These are phyloP conservation scores for Saccharum officinarum DNA, from an alignment of 176 grass and related monocot genomes.

Conservation along the genomic window DNA sequence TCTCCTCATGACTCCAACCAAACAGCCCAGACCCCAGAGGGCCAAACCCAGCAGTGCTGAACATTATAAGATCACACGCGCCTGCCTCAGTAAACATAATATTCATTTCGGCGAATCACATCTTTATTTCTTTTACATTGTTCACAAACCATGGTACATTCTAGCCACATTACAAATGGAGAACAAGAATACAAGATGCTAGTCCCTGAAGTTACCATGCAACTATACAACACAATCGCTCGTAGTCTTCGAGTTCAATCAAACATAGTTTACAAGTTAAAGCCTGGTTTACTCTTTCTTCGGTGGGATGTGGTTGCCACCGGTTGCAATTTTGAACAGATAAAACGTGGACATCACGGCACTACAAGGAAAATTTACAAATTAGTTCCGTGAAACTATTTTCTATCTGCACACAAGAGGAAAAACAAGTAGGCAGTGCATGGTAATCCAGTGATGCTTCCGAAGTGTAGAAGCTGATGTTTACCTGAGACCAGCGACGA, in stretches of 20 bases:
- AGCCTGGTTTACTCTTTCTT: conserved; percentile 61
- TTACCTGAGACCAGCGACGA: conserved; percentile 86
- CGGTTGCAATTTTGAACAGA: conserved; percentile 79
- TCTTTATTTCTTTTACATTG: conserved; percentile 36
- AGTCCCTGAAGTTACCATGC: neutral
- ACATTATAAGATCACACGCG: neutral
- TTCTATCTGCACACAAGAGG: neutral
- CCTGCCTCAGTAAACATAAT: neutral
- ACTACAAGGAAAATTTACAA: conserved; percentile 39
- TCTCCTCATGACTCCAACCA: neutral
- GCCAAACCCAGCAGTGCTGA: neutral
- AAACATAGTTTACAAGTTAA: conserved; percentile 30
- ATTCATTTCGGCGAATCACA: neutral
- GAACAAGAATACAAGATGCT: neutral
- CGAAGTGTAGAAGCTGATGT: neutral
- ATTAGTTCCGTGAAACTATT: neutral
- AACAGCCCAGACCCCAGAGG: neutral
- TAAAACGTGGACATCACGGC: conserved; percentile 72
- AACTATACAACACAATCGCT: neutral
- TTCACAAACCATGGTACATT: conserved; percentile 14
- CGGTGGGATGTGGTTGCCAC: conserved; percentile 78
- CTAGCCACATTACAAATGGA: neutral
- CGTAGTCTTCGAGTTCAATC: neutral
- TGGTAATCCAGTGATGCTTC: conserved; percentile 6
- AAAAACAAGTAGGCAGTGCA: neutral